These are phyloP conservation scores for Trametes gibbosa DNA, from an alignment of 768 basidiomycete genomes.

Conservation along the genomic window DNA sequence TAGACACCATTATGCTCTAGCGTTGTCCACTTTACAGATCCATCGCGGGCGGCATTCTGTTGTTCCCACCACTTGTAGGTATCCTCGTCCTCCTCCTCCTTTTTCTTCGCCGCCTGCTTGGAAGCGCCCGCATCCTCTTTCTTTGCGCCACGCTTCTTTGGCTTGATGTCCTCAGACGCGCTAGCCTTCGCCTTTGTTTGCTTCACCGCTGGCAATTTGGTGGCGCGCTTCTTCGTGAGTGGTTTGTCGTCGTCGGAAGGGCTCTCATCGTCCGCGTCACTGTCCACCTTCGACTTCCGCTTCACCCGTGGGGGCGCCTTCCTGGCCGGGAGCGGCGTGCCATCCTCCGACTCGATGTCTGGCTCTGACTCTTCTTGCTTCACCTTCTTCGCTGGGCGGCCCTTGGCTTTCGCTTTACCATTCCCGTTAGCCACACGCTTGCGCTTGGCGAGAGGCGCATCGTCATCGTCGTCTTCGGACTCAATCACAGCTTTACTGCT, in stretches of 20 bases:
- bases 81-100: slow-evolving; percentile 62
- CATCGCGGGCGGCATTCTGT: slow-evolving; percentile 68
- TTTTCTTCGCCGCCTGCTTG: slow-evolving; percentile 48
- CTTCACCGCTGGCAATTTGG: slow-evolving; percentile 35
- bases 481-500: slow-evolving; percentile 32
- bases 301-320: slow-evolving; percentile 31
- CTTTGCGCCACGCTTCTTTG: slow-evolving; percentile 39
- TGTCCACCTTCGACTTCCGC: slow-evolving; percentile 49
- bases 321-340: slow-evolving; percentile 29
- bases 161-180: slow-evolving; percentile 34
- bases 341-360: slow-evolving; percentile 29
- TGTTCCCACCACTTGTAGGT: slow-evolving; percentile 88
- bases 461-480: slow-evolving; percentile 39
- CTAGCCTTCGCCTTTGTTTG: slow-evolving; percentile 45
- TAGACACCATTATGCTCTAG: slow-evolving; percentile 92
- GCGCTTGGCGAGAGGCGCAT: slow-evolving; percentile 43
- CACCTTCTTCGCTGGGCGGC: slow-evolving; percentile 48
- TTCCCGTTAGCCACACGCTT: slow-evolving; percentile 45
- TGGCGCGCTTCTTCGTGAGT: slow-evolving; percentile 42
- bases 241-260: slow-evolving; percentile 44
- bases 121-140: slow-evolving; percentile 35
- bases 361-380: slow-evolving; percentile 31
- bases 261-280: slow-evolving; percentile 41
- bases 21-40: slow-evolving; percentile 88
- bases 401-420: slow-evolving; percentile 43